A percentile compares a stretch with the other conserved stretches of the same genome.
Evolutionary conservation across 148 eudicot genomes (phyloP).

Genomic region (Amaranthus cruentus): DNA sequence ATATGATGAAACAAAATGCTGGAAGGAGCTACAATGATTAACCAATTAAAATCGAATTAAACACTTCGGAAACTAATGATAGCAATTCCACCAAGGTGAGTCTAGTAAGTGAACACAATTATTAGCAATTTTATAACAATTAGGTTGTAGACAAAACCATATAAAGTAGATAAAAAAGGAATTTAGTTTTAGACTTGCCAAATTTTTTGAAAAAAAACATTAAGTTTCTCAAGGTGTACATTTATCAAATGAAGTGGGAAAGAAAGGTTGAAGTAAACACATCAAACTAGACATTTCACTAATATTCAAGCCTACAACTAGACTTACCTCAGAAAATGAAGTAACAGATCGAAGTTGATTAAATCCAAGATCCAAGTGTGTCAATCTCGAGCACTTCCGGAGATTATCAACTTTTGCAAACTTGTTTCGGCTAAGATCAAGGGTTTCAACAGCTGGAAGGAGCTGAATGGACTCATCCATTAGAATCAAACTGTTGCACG

Average conservation of each 20-base stretch:
- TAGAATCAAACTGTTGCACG: conserved; percentile 73
- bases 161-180: not conserved
- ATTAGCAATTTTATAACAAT: too few relatives aligned
- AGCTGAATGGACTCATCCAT: conserved; percentile 96
- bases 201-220: not conserved
- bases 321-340: conserved; percentile 65
- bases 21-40: not conserved
- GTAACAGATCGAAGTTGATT: conserved; percentile 77
- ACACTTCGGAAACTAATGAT: not conserved
- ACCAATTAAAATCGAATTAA: not conserved
- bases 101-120: too few relatives aligned
- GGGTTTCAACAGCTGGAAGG: conserved; percentile 81
- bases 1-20: not conserved
- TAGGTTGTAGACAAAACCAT: too few relatives aligned
- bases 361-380: conserved; percentile 90
- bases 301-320: conserved; percentile 8
- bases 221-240: not conserved
- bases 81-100: too few relatives aligned
- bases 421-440: conserved; percentile 94
- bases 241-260: not conserved
- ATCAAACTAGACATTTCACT: not conserved
- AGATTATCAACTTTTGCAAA: conserved; percentile 87
- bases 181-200: not conserved
- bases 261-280: not conserved
- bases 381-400: conserved; percentile 62